Evolutionary conservation across 179 eudicot genomes (phyloP), one percentile per base, ranked within the genome.

Genomic region (Pouteria campechiana): DNA sequence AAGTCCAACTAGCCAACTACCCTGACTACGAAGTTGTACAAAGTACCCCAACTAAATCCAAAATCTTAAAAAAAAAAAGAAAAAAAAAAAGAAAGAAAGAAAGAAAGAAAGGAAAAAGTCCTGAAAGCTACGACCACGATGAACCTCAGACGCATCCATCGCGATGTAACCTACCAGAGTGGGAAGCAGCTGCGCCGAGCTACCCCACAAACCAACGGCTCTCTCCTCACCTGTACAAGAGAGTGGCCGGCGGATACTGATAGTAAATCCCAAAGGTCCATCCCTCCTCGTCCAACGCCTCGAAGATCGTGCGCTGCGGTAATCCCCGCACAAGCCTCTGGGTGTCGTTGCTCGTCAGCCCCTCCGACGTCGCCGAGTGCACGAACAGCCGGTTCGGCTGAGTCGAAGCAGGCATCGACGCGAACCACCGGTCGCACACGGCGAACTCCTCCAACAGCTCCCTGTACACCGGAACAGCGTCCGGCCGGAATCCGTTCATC

Each of bases 401-500:
- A n/a, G 95, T 86, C 0, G 83, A 68, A 5, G 85, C 66, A 1
- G 95, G 95, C n/a, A 81, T 18, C 12, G 95, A 52, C n/a, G 95
- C 81, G 25, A 73, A 73, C 95, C 95, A 86, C 51, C 82, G 58
- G 46, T 86, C 95, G 36, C 95, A 82, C 15, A 86, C 88, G 0
- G 78, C 95, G 41, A 72, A 86, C 55, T 86, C 72, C 30, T 67
- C 23, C 17, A 81, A 69, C 33, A 85, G 57, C 40, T 78, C 87
- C 60, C 67, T 85, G 67, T 70, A 81, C 30, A 81, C 69, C 13
- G 95, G 77, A 6, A 81, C 66, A 0, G 34, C 51, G 7, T 72
- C 79, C n/a, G 95, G 95, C 25, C 50, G 57, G 64, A 78, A 86
- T 33, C 96, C 96, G 25, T 68, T 78, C 96, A 86, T 81, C 50